Base-by-base conservation (phyloP, 2,329 filamentous ascomycete species). In the Claviceps sp. region DNA sequence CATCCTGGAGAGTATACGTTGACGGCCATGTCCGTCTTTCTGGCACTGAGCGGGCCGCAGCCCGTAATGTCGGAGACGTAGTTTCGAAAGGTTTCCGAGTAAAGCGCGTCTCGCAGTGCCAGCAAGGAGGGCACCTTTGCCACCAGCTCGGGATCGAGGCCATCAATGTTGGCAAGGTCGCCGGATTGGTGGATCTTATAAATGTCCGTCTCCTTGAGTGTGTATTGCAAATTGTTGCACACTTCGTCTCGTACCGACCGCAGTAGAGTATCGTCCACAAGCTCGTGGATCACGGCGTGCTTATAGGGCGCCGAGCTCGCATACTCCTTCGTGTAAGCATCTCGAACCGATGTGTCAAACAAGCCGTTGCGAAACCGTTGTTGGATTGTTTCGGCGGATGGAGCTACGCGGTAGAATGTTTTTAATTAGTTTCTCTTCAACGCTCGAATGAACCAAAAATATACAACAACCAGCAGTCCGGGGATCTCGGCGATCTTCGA, bases 111-210 rank as follows among this genome's bases (percentile, higher is more conserved):
- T 67, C 93, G 87, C n/a, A 98, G 80, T 55, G 82, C 80, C 44
- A 96, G 80, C n/a, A 98, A 75, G 13, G 88, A 95, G 0, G 93
- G 93, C 14, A 98, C 74, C 64, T 89, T 89, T 55, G 85, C 78
- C 51, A 97, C 78, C 6, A 90, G 89, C 7, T 84, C 82, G 64
- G 94, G 84, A 56, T 95, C 88, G 44, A 98, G 79, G 24, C 93
- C 93, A 68, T 96, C 91, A 54, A 98, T 81, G 70, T 98, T 98
- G 47, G 93, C 93, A 37, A 98, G 78, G 67, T 98, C 93, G 58
- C 93, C 93, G 4, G 91, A 97, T 73, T 98, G 93, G 76, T 96
- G 90, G 64, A 98, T 97, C 71, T 94, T 95, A 79, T 98, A 98
- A 61, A 98, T 98, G 67, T 98, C 93, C 47, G 93, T 98, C 70